Evolutionary conservation across 148 eudicot species (phyloP), one percentile per base, ranked within the genome.

Genomic region (Nepenthes gracilis): DNA sequence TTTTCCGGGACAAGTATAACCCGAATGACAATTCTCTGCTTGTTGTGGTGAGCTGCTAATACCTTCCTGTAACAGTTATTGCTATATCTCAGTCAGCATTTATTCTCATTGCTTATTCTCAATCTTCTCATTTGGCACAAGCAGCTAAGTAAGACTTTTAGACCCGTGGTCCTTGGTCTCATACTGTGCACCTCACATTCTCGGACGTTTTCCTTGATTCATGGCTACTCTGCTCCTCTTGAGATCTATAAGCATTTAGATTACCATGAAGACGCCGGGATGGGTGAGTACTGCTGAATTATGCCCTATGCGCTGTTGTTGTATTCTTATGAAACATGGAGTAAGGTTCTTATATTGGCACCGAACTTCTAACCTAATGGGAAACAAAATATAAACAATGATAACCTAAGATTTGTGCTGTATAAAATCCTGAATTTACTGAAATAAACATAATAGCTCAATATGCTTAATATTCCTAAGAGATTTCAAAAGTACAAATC

Each of bases 191-290:
- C 71, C 62, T 93, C 98, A 49, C 96, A 93, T 77, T 71, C 98
- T 59, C 85, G 98, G 36, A 80, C 96, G 9, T 93, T 93, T 75
- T 93, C 98, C 48, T 60, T 93, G 66, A 88, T 88, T 58, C 71
- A 93, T 79, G 98, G 96, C 48, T 93, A 93, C 78, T 82, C 91
- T 12, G 98, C 98, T 70, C 96, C 98, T 33, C 43, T 88, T 32
- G 96, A 88, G 74, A 88, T 93, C 66, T 93, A 93, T 82, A 93
- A 88, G 76, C 98, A 93, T 78, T 83, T 93, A 69, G 91, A 93
- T 53, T 74, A 86, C 73, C 95, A 88, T 65, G 98, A 84, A 47
- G 94, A 93, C 74, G 81, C 80, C 23, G 95, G 78, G 61, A 67
- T 58, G 35, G 98, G 98, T 86, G 66, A 74, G 78, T 61, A 15